Base-by-base conservation (phyloP, 2,329 filamentous ascomycete species). In the Fusarium udum region DNA sequence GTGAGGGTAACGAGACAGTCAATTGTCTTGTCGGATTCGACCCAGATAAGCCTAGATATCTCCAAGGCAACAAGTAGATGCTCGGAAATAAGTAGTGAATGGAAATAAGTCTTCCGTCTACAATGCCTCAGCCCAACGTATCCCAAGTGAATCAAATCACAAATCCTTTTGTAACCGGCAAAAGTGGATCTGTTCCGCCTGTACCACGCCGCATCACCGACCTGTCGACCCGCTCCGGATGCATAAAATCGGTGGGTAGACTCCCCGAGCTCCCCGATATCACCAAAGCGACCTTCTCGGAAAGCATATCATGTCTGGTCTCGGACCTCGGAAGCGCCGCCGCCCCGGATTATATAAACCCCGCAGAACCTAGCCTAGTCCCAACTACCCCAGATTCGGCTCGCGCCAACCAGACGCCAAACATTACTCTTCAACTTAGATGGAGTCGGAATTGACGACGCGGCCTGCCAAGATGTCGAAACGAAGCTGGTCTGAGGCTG, bases 21-120 rank as follows among this genome's bases (percentile, higher is more conserved):
- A 77, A 77, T 31, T 77, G 75, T 20, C 64, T 77, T 24, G 73
- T 77, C 2, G 75, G 73, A 6, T 76, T 59, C 24, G 75, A 77
- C 10, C 75, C 75, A 7, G 75, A 77, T 3, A 65, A 76, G 37
- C 75, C 75, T 0, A 58, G 55, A 16, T 61, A 74, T 10, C 15
- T 74, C 9, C 68, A 74, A 22, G 34, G 16, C 1, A 71, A 61
- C 51, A 28, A 37, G 20, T 70, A 55, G 46, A 59, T 31, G 9
- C 5, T 13, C 15, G 14, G 22, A 34, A n/a, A 34, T 42, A 59
- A 26, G 26, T 63, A 40, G 28, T 8, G 2, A 59, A 24, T 34
- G 7, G 22, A 49, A 39, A 11, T 20, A 53, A 28, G 13, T 18
- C n/a, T 36, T 36, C 3, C 9, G 18, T 13, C 49, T 31, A 12